Base-by-base conservation (phyloP, 345 rosid genomes). In the Reutealis trisperma region DNA sequence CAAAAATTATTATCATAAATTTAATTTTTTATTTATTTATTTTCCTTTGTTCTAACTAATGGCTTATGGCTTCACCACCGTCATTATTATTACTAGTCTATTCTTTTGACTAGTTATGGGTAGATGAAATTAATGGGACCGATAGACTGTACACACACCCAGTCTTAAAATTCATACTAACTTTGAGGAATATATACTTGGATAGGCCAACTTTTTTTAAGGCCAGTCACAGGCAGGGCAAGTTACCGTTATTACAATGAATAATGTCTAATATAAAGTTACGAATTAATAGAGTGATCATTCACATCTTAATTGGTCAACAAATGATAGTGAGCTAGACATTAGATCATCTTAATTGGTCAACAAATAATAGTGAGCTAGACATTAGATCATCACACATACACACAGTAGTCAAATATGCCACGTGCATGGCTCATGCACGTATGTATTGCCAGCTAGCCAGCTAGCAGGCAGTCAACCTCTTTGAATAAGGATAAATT, bases 361-460 rank as follows among this genome's bases (percentile, higher is more conserved):
- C 41, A 37, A 37, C 41, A 37, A 37, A 3, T 6, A 41, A 49
- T 21, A 69, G 8, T 11, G 5, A 27, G 60, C 60, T 19, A 27
- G 22, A 18, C 25, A 21, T 58, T 54, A 37, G 21, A 54, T 3
- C 19, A 52, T 5, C 59, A 16, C 59, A 37, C 41, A 37, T 4
- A 37, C 5, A 37, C 6, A 37, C 41, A 14, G n/a, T 1, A 63
- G 44, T 75, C 63, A 64, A 71, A 63, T 52, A 42, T 65, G 14
- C 72, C 81, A 72, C 49, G 70, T 79, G 82, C 84, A 77, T 84
- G 81, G 78, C 69, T 75, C 80, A 79, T 79, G 82, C 82, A 80
- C 72, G 67, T 72, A 70, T 44, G 30, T 32, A 9, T 47, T 10
- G 51, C 14, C 11, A 18, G 37, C 6, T 9, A 37, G 8, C 13